These are phyloP conservation scores for Abrus pulchellus DNA, from an alignment of 306 rosid species.

Conservation along the genomic window DNA sequence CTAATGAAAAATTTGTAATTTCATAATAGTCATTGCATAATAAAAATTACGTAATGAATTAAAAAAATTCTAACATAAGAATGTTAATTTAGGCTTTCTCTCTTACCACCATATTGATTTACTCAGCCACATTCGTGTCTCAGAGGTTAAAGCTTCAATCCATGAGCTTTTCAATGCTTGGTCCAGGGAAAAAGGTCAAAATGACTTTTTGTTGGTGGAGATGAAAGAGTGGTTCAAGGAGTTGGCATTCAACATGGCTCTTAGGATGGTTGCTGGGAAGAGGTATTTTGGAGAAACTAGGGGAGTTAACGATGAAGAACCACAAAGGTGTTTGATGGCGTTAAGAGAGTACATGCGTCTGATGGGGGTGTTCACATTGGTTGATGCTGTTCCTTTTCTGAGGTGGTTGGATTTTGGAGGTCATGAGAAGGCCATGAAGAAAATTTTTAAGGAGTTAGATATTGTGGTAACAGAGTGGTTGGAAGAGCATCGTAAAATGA, in stretches of 20 bases:
- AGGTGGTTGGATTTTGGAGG: conserved; percentile 44
- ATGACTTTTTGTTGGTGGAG: conserved; percentile 15
- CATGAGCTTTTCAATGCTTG: conserved; percentile 4
- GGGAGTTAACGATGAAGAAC: not conserved
- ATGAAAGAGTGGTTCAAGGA: conserved; percentile 33
- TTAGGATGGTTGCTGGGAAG: conserved; percentile 30
- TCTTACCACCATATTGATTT: conserved; percentile 7
- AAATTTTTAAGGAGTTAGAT: conserved; percentile 25
- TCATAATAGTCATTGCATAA: too few species aligned
- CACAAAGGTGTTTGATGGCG: conserved; percentile 12
- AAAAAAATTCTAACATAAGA: not conserved
- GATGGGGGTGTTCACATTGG: conserved; percentile 10
- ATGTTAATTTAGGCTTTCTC: not conserved
- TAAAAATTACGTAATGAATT: too few species aligned
- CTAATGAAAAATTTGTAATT: too few species aligned
- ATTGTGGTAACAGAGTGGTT: not conserved
- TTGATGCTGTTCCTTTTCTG: conserved; percentile 34
- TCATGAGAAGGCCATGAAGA: conserved; percentile 31
- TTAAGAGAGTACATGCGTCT: conserved; percentile 37
- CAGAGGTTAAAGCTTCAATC: conserved; percentile 18
- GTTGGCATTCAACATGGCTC: conserved; percentile 16
- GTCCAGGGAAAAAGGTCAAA: not conserved
- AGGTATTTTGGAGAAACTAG: conserved; percentile 31
- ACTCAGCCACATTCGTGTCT: conserved; percentile 1
- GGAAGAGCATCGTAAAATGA: not conserved